A percentile compares a stretch with the other conserved stretches of the same genome.
These are phyloP conservation scores for Venturia nashicola DNA, from an alignment of 2,329 filamentous ascomycete species.

Conservation along the genomic window DNA sequence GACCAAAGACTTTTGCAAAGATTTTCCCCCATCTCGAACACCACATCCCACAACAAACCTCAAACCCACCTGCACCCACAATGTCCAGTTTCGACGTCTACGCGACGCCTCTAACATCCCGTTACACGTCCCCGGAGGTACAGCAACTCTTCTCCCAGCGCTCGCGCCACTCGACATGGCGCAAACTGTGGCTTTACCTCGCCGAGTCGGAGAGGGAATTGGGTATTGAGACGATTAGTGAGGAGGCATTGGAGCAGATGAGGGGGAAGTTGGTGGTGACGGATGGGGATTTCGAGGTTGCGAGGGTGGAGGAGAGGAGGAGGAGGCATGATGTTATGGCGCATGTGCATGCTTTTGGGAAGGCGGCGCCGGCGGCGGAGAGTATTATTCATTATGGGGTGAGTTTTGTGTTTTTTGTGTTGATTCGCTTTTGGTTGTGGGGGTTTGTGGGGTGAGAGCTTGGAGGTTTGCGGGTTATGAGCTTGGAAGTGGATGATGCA, in stretches of 20 bases:
- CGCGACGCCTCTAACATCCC: not conserved
- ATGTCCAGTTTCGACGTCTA: not conserved
- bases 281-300: constrained; percentile 35
- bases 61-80: not conserved
- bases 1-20: not conserved
- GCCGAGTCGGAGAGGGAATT: constrained; percentile 74
- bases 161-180: constrained; percentile 65
- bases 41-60: not conserved
- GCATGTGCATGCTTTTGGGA: constrained; percentile 62
- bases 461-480: too few relatives aligned
- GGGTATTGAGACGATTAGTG: constrained; percentile 58
- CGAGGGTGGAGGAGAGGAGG: constrained; percentile 35
- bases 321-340: constrained; percentile 20
- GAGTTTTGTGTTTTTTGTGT: not conserved
- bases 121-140: not conserved
- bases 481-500: not conserved
- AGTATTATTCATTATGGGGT: constrained; percentile 68
- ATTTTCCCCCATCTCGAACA: not conserved
- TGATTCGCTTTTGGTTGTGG: not conserved
- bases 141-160: constrained; percentile 25
- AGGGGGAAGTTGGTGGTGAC: constrained; percentile 31
- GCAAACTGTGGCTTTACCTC: constrained; percentile 73
- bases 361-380: constrained; percentile 61
- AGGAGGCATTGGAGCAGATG: constrained; percentile 43
- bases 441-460: not conserved